Conservation (phyloP, 495 filamentous ascomycete genomes). For the Penicillium robsamsonii region DNA sequence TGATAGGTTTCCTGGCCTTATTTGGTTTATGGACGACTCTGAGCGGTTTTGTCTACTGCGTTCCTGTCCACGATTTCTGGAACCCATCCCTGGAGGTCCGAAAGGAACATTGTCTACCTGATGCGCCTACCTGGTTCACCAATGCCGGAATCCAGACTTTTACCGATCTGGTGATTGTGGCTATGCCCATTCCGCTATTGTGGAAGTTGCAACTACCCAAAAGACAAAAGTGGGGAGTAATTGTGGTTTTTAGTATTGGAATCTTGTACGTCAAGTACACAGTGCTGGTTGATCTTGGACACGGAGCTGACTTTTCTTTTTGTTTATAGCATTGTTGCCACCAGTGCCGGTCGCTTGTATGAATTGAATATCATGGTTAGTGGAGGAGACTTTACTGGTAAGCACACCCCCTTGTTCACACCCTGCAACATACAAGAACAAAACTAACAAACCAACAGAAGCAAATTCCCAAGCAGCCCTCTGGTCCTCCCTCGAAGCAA, state of each 20-base stretch:
- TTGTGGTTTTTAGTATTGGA: constrained; percentile 47
- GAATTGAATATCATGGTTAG: constrained; percentile 21
- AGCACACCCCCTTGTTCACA: background rate
- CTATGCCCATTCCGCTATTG: constrained; percentile 46
- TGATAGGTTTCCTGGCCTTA: constrained; percentile 35
- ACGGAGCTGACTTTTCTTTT: background rate
- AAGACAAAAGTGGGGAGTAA: constrained; percentile 42
- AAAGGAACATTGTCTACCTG: constrained; percentile 30
- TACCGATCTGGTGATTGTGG: constrained; percentile 46
- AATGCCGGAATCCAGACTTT: constrained; percentile 48
- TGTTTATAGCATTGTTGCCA: constrained; percentile 39
- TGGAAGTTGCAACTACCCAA: constrained; percentile 38
- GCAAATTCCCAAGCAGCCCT: constrained; percentile 50
- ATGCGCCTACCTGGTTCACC: constrained; percentile 37
- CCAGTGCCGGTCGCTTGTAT: constrained; percentile 33
- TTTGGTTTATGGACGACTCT: constrained; percentile 39
- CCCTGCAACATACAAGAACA: background rate
- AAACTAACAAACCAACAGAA: constrained; percentile 18
- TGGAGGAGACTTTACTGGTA: constrained; percentile 26
- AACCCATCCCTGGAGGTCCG: background rate
- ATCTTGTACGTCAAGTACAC: constrained; percentile 38
- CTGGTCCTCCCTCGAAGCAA: constrained; percentile 84
- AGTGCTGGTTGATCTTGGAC: background rate
- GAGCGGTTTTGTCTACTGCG: constrained; percentile 40
- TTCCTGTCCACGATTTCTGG: constrained; percentile 37